Evolutionary conservation across 2,329 filamentous ascomycete genomes (phyloP).

Genomic region (Dactylellina drechsleri): DNA sequence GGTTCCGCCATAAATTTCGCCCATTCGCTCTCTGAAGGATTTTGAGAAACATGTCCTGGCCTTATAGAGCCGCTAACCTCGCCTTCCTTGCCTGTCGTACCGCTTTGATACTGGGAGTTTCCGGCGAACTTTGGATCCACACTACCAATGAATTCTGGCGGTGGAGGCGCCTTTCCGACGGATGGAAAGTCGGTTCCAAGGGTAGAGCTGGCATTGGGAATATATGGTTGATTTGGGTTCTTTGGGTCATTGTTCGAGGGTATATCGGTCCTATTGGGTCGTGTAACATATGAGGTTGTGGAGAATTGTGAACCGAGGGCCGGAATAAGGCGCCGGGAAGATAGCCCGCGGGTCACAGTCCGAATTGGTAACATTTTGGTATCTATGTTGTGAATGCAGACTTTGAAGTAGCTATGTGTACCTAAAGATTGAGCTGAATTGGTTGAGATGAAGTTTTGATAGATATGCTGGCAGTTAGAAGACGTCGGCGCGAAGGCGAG

Average conservation of each 20-base stretch:
- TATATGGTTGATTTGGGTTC: slow-evolving; percentile 31
- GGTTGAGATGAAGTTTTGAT: no score
- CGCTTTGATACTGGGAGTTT: not conserved
- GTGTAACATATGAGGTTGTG: slow-evolving; percentile 12
- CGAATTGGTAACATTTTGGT: slow-evolving; percentile 36
- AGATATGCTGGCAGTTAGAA: no score
- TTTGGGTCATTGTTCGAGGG: slow-evolving; percentile 46
- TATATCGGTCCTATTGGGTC: slow-evolving; percentile 36
- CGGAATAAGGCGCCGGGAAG: slow-evolving; percentile 14
- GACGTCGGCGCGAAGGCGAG: not conserved
- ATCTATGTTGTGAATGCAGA: no score
- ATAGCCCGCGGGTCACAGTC: slow-evolving; percentile 15
- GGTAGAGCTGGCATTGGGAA: slow-evolving; percentile 37
- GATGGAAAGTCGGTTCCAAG: slow-evolving; percentile 38
- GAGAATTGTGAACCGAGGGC: slow-evolving; percentile 30
- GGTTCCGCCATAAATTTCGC: slow-evolving; percentile 89
- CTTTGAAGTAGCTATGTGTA: no score
- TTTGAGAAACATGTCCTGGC: slow-evolving; percentile 13
- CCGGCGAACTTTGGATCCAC: slow-evolving; percentile 25
- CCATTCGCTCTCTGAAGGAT: slow-evolving; percentile 40
- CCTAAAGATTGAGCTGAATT: no score
- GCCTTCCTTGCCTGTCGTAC: slow-evolving; percentile 16
- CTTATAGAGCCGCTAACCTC: slow-evolving; percentile 29
- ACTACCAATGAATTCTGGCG: slow-evolving; percentile 49
- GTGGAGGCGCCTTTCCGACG: slow-evolving; percentile 41